Conservation (phyloP, 495 filamentous ascomycete genomes). For the Penicillium maclennaniae region DNA sequence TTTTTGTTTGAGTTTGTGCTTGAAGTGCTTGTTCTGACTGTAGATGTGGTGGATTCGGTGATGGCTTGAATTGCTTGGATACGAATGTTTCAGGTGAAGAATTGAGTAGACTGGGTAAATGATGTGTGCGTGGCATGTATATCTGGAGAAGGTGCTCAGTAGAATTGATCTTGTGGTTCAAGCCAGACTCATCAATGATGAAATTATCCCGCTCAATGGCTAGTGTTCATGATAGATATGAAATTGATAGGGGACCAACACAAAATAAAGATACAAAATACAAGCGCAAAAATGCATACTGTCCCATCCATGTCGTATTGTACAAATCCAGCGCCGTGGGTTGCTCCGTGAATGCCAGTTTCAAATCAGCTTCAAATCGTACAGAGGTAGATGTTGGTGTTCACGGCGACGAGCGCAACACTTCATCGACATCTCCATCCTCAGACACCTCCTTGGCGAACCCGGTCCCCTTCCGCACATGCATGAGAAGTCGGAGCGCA, state of each 20-base stretch:
- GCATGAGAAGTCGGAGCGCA: slow-evolving; percentile 42
- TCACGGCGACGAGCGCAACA: slow-evolving; percentile 18
- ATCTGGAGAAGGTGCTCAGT: too few relatives aligned
- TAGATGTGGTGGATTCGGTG: background rate
- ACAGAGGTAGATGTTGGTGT: background rate
- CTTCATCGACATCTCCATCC: slow-evolving; percentile 14
- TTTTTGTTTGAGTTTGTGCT: background rate
- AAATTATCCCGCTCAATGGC: background rate
- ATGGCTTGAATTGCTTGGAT: too few relatives aligned
- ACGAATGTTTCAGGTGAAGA: too few relatives aligned
- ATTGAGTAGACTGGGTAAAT: background rate
- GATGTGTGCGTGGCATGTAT: too few relatives aligned
- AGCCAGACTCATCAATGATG: background rate
- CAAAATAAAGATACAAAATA: background rate
- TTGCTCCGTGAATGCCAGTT: background rate
- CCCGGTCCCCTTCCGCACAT: slow-evolving; percentile 32
- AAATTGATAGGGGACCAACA: background rate
- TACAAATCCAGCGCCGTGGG: background rate
- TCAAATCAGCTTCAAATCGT: slow-evolving; percentile 1
- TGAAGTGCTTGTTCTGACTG: background rate
- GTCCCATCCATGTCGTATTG: background rate
- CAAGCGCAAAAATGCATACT: background rate
- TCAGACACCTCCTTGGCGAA: slow-evolving; percentile 11
- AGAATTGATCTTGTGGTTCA: background rate
- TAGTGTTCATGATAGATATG: background rate